phyloP scores from a whole-genome alignment of 2,329 filamentous ascomycete species.

The Aspergillus brasiliensis region DNA sequence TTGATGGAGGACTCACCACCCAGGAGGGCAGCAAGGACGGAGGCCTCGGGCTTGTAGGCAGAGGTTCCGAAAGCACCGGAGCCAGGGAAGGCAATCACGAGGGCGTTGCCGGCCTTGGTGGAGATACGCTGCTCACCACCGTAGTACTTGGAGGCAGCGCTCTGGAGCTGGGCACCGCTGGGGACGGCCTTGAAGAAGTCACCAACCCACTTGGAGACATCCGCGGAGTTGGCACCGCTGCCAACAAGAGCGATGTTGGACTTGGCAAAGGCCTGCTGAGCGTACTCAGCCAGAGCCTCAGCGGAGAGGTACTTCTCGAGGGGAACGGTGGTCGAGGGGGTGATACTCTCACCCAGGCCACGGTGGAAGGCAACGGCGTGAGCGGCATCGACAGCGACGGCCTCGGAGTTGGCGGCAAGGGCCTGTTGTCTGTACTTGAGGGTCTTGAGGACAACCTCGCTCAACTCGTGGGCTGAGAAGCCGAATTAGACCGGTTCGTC shows the following conservation, averaged over 20 bases:
- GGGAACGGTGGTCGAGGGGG: conserved; percentile 70
- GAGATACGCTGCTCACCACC: conserved; percentile 92
- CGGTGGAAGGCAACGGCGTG: conserved; percentile 89
- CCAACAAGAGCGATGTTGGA: conserved; percentile 88
- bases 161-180: conserved; percentile 56
- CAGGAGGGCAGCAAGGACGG: conserved; percentile 83
- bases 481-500: conserved; percentile 17
- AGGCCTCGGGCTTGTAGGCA: conserved; percentile 84
- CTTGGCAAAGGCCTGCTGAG: conserved; percentile 80
- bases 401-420: conserved; percentile 62
- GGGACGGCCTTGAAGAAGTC: conserved; percentile 84
- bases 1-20: conserved; percentile 91
- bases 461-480: conserved; percentile 76
- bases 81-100: conserved; percentile 91
- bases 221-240: conserved; percentile 76
- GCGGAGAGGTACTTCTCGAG: conserved; percentile 79
- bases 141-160: conserved; percentile 77
- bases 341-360: conserved; percentile 79
- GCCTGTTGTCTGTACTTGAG: conserved; percentile 77
- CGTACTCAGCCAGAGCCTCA: conserved; percentile 72
- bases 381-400: conserved; percentile 80
- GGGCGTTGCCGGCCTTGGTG: conserved; percentile 73
- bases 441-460: conserved; percentile 79
- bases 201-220: conserved; percentile 84
- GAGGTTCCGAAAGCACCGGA: conserved; percentile 71